A percentile compares a stretch with the other conserved stretches of the same genome.
Evolutionary conservation across 140 eudicot genomes (phyloP).

Genomic region (Flaveria floridana): DNA sequence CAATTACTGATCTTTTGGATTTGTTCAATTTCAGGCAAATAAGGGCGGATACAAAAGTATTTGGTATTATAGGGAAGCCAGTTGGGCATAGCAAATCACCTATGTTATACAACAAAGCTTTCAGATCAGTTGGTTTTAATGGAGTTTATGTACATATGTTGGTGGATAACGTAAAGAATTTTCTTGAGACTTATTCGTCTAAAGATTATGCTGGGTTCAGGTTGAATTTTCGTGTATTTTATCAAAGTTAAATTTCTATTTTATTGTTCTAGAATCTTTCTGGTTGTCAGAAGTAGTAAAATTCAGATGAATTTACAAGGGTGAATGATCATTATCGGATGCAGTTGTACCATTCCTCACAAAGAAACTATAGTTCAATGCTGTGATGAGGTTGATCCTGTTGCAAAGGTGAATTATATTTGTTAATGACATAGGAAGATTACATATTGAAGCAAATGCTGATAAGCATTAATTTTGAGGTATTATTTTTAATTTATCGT

Average conservation of each 20-base stretch:
- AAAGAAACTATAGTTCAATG: slow-evolving; percentile 65
- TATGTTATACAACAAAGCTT: slow-evolving; percentile 64
- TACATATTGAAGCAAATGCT: slow-evolving; percentile 7
- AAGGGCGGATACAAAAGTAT: slow-evolving; percentile 76
- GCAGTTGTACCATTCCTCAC: slow-evolving; percentile 95
- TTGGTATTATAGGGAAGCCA: slow-evolving; percentile 92
- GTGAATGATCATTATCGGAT: slow-evolving; percentile 14
- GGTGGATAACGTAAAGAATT: slow-evolving; percentile 70
- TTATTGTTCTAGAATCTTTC: slow-evolving; percentile 19
- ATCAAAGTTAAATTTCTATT: not conserved
- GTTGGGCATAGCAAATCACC: slow-evolving; percentile 96
- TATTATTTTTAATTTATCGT: not conserved
- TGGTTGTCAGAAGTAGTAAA: slow-evolving; percentile 6
- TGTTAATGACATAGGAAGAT: slow-evolving; percentile 3
- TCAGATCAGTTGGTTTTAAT: slow-evolving; percentile 71
- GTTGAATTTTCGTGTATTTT: slow-evolving; percentile 31
- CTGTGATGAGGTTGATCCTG: slow-evolving; percentile 82
- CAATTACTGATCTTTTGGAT: slow-evolving; percentile 60
- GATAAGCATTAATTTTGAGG: not conserved
- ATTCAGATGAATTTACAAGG: slow-evolving; percentile 2
- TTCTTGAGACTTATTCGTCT: slow-evolving; percentile 73
- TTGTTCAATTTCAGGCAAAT: slow-evolving; percentile 73
- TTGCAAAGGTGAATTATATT: slow-evolving; percentile 61
- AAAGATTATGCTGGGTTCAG: slow-evolving; percentile 87
- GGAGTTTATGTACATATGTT: slow-evolving; percentile 79